These are phyloP conservation scores for Leccinum angustisporum DNA, from an alignment of 1,284 basidiomycete species.

Conservation along the genomic window DNA sequence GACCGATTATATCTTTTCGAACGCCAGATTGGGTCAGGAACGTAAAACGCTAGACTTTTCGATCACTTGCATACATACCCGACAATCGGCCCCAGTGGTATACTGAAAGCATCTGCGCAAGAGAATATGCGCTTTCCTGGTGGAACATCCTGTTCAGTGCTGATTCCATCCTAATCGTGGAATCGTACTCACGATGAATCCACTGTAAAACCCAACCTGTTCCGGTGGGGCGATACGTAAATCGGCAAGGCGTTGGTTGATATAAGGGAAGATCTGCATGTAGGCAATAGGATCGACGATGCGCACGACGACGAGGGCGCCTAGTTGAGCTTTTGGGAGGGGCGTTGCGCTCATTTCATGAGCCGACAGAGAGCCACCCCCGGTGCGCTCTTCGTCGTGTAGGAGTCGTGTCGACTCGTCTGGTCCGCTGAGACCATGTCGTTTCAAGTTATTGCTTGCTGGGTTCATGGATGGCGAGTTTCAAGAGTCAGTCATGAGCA, in stretches of 20 bases:
- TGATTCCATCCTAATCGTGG: too few relatives aligned
- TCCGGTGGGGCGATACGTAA: conserved; percentile 55
- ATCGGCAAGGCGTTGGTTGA: conserved; percentile 62
- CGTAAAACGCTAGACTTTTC: background rate
- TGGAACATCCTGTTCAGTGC: background rate
- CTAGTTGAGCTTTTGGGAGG: conserved; percentile 15
- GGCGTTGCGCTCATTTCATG: background rate
- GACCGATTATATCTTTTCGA: conserved; percentile 50
- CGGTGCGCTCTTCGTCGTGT: conserved; percentile 4
- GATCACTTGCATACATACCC: conserved; percentile 38
- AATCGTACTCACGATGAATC: conserved; percentile 46
- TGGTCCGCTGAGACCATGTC: background rate
- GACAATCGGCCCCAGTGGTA: conserved; percentile 61
- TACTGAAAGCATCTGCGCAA: conserved; percentile 57
- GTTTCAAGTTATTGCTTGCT: background rate
- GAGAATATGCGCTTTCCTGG: conserved; percentile 59
- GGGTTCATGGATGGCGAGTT: background rate
- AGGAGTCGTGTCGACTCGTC: conserved; percentile 12
- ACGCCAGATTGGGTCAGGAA: conserved; percentile 6
- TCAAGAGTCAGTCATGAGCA: background rate
- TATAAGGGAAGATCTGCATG: conserved; percentile 57
- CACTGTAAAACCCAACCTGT: conserved; percentile 62
- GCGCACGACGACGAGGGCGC: conserved; percentile 33
- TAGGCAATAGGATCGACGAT: conserved; percentile 60
- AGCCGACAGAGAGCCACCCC: background rate